Evolutionary conservation across 2,329 filamentous ascomycete genomes (phyloP).

Genomic region (Xylaria digitata): DNA sequence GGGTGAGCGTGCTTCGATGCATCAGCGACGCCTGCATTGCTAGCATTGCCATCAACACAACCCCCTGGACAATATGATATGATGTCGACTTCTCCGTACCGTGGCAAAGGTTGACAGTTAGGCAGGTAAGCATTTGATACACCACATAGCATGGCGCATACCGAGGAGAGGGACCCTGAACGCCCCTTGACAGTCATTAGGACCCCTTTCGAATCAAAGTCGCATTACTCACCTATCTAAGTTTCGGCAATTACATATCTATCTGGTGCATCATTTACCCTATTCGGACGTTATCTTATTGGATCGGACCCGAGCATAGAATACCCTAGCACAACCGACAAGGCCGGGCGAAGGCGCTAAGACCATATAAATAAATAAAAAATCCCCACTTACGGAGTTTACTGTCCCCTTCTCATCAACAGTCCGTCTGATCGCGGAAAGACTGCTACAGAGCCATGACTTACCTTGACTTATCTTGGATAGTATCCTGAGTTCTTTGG

Average conservation of each 20-base stretch:
- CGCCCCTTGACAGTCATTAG: constrained; percentile 17
- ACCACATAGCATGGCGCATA: constrained; percentile 5
- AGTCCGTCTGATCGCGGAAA: constrained; percentile 11
- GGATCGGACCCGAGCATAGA: constrained; percentile 25
- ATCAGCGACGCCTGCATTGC: constrained; percentile 7
- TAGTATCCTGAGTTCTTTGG: constrained; percentile 9
- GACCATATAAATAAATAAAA: constrained; percentile 5
- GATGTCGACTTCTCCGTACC: constrained; percentile 27
- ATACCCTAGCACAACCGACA: neutral
- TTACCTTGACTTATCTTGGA: constrained; percentile 16
- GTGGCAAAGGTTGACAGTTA: constrained; percentile 2
- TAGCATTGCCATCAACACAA: constrained; percentile 6
- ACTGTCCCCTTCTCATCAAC: constrained; percentile 8
- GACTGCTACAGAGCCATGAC: constrained; percentile 11
- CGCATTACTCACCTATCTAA: constrained; percentile 9
- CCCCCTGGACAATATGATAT: constrained; percentile 29
- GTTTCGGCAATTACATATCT: constrained; percentile 16
- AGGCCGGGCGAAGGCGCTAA: constrained; percentile 14
- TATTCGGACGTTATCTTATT: constrained; percentile 1
- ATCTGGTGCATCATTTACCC: neutral
- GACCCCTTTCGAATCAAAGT: constrained; percentile 15
- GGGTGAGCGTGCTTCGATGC: neutral
- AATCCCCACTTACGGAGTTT: constrained; percentile 7
- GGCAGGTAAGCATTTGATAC: constrained; percentile 11
- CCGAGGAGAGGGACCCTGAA: constrained; percentile 2